Evolutionary conservation across 208 protist species (phyloP), one percentile per base, ranked within the genome.

Genomic region (Leishmania arabica): DNA sequence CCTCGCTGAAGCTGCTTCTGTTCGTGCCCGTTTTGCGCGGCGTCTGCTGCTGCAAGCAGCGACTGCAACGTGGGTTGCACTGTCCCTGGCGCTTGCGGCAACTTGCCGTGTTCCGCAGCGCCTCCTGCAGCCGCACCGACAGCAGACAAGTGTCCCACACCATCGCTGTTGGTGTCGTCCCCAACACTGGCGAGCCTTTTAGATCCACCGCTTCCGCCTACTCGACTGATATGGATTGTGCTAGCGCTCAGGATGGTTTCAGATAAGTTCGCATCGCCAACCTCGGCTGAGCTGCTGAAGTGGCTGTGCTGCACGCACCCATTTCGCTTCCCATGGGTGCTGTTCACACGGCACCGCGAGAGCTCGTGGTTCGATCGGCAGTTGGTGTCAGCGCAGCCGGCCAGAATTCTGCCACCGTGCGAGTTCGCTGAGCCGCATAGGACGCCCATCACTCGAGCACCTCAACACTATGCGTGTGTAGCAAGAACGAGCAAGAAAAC

Each of bases 211-310:
- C 72, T 76, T 62, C n/a, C 31, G 21, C 53, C 7, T 17, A 31
- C 11, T 5, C 51, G 45, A 31, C 51, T 42, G 2, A 76, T 76
- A 5, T 76, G 27, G 1, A 76, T 45, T 19, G 60, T 47, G 42
- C 21, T 62, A 37, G 53, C 34, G 17, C 74, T 74, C 62, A 72
- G 3, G 5, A 73, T 56, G 47, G 31, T 60, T 3, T 79, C 80
- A 4, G 76, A 49, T 2, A 37, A 54, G 37, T 58, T 45, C 13
- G 8, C 54, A 47, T 37, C 54, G 31, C 24, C 64, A 19, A 56
- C 65, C 24, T 24, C 60, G 53, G 51, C 54, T 51, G 77, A 68
- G 62, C 72, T 78, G n/a, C 68, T 72, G 3, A 19, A 79, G 76
- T 69, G 74, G 70, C 51, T 78, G 15, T 54, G 72, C 34, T 17